Percentiles rank a stretch among this genome's conserved stretches.
These are phyloP conservation scores for Phytophthora hybrid DNA, from an alignment of 352 stramenopile species.

Conservation along the genomic window DNA sequence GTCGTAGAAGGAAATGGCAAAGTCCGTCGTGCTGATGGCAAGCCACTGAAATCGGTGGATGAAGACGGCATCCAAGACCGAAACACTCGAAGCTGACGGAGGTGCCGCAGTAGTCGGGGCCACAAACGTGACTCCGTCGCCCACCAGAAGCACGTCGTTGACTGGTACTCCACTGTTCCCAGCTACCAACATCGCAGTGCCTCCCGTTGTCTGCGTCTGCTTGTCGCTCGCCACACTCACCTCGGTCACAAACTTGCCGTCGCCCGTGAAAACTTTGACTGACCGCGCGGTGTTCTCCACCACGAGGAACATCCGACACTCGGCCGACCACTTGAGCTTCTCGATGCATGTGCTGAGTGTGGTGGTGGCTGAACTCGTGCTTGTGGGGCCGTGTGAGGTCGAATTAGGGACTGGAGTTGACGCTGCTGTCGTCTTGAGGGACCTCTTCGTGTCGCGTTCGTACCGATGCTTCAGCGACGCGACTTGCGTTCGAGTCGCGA, in stretches of 20 bases:
- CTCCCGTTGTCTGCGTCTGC: slow-evolving; percentile 23
- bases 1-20: slow-evolving; percentile 85
- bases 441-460: slow-evolving; percentile 59
- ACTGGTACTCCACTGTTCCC: slow-evolving; percentile 8
- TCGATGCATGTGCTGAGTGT: slow-evolving; percentile 59
- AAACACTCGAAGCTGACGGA: slow-evolving; percentile 42
- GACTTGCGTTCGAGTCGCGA: slow-evolving; percentile 60
- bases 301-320: slow-evolving; percentile 68
- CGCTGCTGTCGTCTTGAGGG: slow-evolving; percentile 58
- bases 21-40: slow-evolving; percentile 78
- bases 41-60: slow-evolving; percentile 69
- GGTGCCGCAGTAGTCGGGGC: slow-evolving; percentile 15
- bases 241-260: slow-evolving; percentile 65
- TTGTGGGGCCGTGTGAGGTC: slow-evolving; percentile 9
- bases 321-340: slow-evolving; percentile 76
- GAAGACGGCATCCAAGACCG: slow-evolving; percentile 77
- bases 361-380: slow-evolving; percentile 29
- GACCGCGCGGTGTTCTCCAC: slow-evolving; percentile 70
- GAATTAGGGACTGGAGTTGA: not conserved
- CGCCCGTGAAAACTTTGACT: slow-evolving; percentile 74
- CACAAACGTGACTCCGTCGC: slow-evolving; percentile 34
- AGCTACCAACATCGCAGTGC: not conserved
- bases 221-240: slow-evolving; percentile 37
- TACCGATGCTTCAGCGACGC: slow-evolving; percentile 77
- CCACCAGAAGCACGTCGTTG: slow-evolving; percentile 33